Base-by-base conservation (phyloP, 352 stramenopile species). In the Pseudoperonospora humuli region DNA sequence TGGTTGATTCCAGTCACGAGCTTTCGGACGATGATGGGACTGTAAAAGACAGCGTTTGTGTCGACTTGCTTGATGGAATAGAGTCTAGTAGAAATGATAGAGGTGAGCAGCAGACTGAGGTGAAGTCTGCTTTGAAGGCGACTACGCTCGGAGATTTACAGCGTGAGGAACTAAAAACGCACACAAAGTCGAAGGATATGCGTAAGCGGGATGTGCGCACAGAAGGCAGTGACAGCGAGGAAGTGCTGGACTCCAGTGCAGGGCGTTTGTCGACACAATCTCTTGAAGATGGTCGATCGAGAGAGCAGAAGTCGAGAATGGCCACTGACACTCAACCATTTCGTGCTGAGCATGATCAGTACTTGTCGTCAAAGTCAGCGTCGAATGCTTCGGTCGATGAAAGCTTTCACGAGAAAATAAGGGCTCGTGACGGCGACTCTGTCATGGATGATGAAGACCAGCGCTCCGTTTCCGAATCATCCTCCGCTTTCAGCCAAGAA, bases 381-480 rank as follows among this genome's bases (percentile, higher is more conserved):
- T n/a, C 26, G 9, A 26, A 19, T 26, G 4, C 17, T 26, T 28
- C 15, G 27, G 9, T 27, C 28, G 19, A 44, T 34, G 33, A 41
- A 13, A 18, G 49, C 9, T 35, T 42, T 2, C 23, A 37, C 13
- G 27, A 33, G 15, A 21, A 43, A 1, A 25, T 5, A 7, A 29
- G 7, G 3, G 10, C 7, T 50, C 5, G 10, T 15, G 27, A 33
- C 1, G 19, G 14, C 19, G 10, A 6, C 7, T 53, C 29, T 42
- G 11, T 7, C 7, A n/a, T 19, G 5, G 32, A 43, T 36, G 26
- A 31, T 11, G 34, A 62, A 47, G 40, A 53, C 34, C 25, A 41
- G 19, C 27, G 19, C 14, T 50, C 43, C 3, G 23, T 33, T 25
- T 63, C 47, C 0, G 42, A 52, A 32, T 57, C 40, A 35, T 62